Base-by-base conservation (phyloP, 768 basidiomycete genomes). In the Crepidotus variabilis region DNA sequence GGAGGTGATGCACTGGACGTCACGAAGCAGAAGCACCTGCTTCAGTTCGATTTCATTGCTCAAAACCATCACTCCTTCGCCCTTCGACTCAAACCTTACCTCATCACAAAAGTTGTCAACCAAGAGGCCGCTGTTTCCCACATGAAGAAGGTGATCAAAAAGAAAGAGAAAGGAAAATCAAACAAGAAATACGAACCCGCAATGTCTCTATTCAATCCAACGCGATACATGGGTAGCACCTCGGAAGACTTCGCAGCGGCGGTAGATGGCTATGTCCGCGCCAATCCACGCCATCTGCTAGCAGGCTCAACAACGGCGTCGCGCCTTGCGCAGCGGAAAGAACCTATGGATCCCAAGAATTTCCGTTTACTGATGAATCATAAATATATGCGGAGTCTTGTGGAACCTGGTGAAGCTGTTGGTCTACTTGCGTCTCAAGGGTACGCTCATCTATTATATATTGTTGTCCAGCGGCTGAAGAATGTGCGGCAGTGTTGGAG, bases 361-460 rank as follows among this genome's bases (percentile, higher is more conserved):
- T 98, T 99, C 82, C 81, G 85, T 36, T 69, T 82, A 21, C 71
- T 98, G 62, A 94, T 96, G 85, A 87, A 94, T 63, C 81, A 91
- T 67, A 92, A 96, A 69, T 99, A 98, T 70, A 80, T 98, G 82
- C 82, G 90, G 56, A 92, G 92, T 68, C 73, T 99, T 52, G 92
- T 94, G 2, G 97, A 99, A 57, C 94, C 97, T 4, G 97, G 97
- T 60, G 97, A 99, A 74, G 94, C 97, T n/a, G 96, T 99, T 32
- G 97, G 97, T 39, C 71, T 98, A 47, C 77, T 99, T 48, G 97
- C 97, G 10, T 96, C 96, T 16, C 97, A 99, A 78, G 93, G 95
- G 96, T 95, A 71, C 2, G 33, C 24, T 47, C 47, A 33, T n/a
- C 18, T 1, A 4, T 49, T 36, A 35, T 35, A 46, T 50, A 4